These are phyloP conservation scores for Pseudogymnoascus sp. DNA, from an alignment of 2,329 filamentous ascomycete species.

Conservation along the genomic window DNA sequence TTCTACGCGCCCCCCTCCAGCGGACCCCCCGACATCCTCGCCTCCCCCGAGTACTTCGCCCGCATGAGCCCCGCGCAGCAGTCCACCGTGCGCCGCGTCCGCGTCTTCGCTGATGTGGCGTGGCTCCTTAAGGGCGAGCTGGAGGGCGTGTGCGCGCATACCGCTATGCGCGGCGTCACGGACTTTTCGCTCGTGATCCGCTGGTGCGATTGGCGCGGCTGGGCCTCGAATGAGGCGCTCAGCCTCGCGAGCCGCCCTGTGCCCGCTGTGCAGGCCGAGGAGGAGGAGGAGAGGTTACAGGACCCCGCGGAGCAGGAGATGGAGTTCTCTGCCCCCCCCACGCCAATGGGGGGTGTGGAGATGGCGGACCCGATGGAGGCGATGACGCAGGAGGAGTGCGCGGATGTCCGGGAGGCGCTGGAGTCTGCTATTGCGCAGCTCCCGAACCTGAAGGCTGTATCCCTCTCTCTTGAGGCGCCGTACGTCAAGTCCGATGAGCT, in stretches of 20 bases:
- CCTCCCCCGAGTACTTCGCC: not conserved
- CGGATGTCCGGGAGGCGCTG: not conserved
- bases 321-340: not conserved
- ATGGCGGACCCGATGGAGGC: not conserved
- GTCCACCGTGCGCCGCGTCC: not conserved
- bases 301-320: not conserved
- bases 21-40: not conserved
- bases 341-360: not conserved
- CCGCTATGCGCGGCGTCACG: not conserved
- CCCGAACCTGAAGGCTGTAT: not conserved
- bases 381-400: not conserved
- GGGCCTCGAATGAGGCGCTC: not conserved
- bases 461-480: not conserved
- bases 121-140: not conserved
- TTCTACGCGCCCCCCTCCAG: not conserved
- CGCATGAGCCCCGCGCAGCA: not conserved
- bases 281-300: not conserved
- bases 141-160: not conserved
- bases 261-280: not conserved
- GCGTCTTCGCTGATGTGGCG: not conserved
- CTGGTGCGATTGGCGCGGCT: conserved; percentile 8
- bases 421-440: not conserved
- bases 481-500: conserved; percentile 5
- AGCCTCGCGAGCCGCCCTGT: not conserved
- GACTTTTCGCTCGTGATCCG: not conserved